Base-by-base conservation (phyloP, 805 yeast species). In the Saccharomycopsis sp. region DNA sequence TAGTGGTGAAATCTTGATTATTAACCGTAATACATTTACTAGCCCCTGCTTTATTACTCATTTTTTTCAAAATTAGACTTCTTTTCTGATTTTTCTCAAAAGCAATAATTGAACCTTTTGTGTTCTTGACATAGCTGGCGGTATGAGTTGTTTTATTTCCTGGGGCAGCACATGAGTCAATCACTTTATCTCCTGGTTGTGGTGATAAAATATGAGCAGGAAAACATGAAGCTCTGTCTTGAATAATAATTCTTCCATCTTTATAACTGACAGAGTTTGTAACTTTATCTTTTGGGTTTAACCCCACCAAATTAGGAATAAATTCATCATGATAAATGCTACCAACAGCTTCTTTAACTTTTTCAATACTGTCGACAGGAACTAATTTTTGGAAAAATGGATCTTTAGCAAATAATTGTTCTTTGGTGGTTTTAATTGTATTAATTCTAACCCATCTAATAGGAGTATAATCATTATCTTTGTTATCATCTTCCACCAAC, bases 151-250 rank as follows among this genome's bases (percentile, higher is more conserved):
- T 92, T 57, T 92, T 94, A 59, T 92, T 92, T 4, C 99, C 99
- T 3, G 99, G 99, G 0, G 99, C 98, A 2, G 97, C 88, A 62
- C 96, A 88, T 1, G 96, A 81, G 61, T 92, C 99, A 34, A 92
- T 82, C 9, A 87, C 75, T 19, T 66, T 59, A 44, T 72, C 79
- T 34, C 78, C 80, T 3, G 72, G 65, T 1, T 56, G 41, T 1
- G 89, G 84, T 46, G 73, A 66, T 36, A 92, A 60, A 21, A 92
- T 87, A 45, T 74, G 76, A 0, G 94, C 96, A 0, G 99, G 99
- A 55, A 92, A 87, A 57, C 98, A 92, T 1, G 96, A 87, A 0
- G 97, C 96, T 38, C 98, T 66, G 56, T 92, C 98, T 60, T 92
- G 99, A 45, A 92, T 84, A 40, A 92, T 88, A 13, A 89, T 64